A percentile compares a stretch with the other conserved stretches of the same genome.
These are phyloP conservation scores for Dioscorea dumetorum DNA, from an alignment of 106 monocot genomes.

Conservation along the genomic window DNA sequence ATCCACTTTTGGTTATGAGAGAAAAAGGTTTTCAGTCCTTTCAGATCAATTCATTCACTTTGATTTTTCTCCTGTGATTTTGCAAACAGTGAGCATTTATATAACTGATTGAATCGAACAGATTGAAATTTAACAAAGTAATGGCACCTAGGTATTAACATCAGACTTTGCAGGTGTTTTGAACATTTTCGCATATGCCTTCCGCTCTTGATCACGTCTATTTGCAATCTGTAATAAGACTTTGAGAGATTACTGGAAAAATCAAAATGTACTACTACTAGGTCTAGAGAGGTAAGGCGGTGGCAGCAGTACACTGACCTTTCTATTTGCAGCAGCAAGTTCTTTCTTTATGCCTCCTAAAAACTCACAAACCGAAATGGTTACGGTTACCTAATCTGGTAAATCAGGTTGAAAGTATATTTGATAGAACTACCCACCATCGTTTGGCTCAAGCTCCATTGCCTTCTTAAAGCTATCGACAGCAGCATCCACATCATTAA, in stretches of 20 bases:
- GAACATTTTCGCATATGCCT: constrained; percentile 73
- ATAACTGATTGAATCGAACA: too few relatives aligned
- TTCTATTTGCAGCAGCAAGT: constrained; percentile 69
- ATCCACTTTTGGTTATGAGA: too few relatives aligned
- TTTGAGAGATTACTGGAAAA: too few relatives aligned
- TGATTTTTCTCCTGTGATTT: too few relatives aligned
- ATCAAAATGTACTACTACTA: too few relatives aligned
- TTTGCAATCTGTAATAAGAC: constrained; percentile 55
- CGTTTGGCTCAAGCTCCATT: constrained; percentile 82
- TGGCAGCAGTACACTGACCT: constrained; percentile 22
- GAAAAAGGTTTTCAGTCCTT: too few relatives aligned
- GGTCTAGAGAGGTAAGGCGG: neutral
- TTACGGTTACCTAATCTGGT: too few relatives aligned
- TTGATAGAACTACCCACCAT: constrained; percentile 31
- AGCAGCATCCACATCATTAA: constrained; percentile 90
- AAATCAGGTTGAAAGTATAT: too few relatives aligned
- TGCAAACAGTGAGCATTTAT: too few relatives aligned
- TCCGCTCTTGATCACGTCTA: constrained; percentile 54
- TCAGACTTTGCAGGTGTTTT: constrained; percentile 11
- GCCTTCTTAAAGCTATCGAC: constrained; percentile 82
- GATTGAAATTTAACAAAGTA: neutral
- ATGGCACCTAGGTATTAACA: neutral
- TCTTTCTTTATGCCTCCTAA: constrained; percentile 72
- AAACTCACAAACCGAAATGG: neutral
- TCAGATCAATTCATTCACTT: too few relatives aligned